A percentile compares a stretch with the other conserved stretches of the same genome.
These are phyloP conservation scores for Leptoxyphium fumago DNA, from an alignment of 2,329 filamentous ascomycete species.

Conservation along the genomic window DNA sequence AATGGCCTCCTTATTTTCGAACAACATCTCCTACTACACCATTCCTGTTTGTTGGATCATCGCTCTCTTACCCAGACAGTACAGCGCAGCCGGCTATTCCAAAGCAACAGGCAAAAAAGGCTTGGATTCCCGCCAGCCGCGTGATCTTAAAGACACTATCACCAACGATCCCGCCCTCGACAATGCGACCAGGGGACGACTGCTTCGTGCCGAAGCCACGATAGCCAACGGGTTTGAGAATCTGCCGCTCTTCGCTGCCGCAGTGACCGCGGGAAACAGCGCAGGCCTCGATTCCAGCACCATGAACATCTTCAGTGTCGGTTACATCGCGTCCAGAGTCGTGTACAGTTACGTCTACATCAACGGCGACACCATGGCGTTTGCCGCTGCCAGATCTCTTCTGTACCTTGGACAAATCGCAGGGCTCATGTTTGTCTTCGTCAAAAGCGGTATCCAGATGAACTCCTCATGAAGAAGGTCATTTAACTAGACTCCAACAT, in stretches of 20 bases:
- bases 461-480: not conserved
- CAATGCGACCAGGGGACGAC: constrained; percentile 17
- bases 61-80: constrained; percentile 21
- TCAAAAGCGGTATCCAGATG: not conserved
- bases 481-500: too few species aligned
- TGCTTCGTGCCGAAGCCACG: constrained; percentile 24
- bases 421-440: not conserved
- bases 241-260: constrained; percentile 24
- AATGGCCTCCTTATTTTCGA: not conserved
- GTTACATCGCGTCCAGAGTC: constrained; percentile 14
- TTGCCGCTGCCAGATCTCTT: constrained; percentile 8
- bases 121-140: constrained; percentile 17
- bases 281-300: constrained; percentile 16
- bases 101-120: constrained; percentile 4
- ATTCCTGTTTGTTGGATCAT: constrained; percentile 11
- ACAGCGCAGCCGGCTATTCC: constrained; percentile 12
- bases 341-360: constrained; percentile 19
- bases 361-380: constrained; percentile 8
- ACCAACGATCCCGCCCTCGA: constrained; percentile 18
- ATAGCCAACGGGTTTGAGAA: constrained; percentile 26
- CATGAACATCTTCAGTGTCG: constrained; percentile 16
- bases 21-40: not conserved
- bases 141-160: constrained; percentile 14
- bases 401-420: constrained; percentile 4
- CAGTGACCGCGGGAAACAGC: constrained; percentile 24